Evolutionary conservation across 441 rosid species (phyloP), one percentile per base, ranked within the genome.

Genomic region (Daphne laureola): DNA sequence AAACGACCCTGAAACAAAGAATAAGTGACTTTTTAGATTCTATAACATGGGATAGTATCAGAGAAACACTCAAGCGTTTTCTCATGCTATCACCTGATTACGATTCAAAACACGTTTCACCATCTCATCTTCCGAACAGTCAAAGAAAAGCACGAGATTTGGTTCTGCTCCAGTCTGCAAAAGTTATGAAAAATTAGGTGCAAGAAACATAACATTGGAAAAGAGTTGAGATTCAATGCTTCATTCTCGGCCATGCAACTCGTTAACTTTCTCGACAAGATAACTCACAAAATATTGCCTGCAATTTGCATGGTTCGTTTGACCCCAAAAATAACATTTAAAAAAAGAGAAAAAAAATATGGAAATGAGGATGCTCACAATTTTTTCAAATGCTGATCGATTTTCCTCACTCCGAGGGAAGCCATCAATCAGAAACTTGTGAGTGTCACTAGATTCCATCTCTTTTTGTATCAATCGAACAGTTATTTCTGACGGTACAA

Each of bases 41-140:
- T 21, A 31, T 18, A 17, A 11, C 35, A 61, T 53, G 50, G 8
- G 44, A 44, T 21, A 12, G 56, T 27, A 57, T 8, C 6, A 43
- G 36, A 44, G 17, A 52, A 4, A 44, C 57, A 42, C 15, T 49
- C 57, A 21, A 35, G 54, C n/a, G 31, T 42, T 60, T 44, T 64
- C 50, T 88, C 38, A 21, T 21, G 25, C 25, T 21, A 21, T 21
- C 25, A 21, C 98, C 96, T 93, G 70, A 51, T 89, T 84, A 59
- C 96, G 97, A 60, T 65, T 86, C 67, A 89, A 73, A 58, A 93
- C 95, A 1, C 98, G 82, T 67, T 75, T 78, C 68, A 84, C 87
- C 98, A 89, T 92, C 78, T 81, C 98, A 64, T 78, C 85, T 64
- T 89, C 86, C 1, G 90, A 89, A 64, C 95, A 87, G 64, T 89